Conservation (phyloP, 2,329 filamentous ascomycete species). For the Cytospora piceae region DNA sequence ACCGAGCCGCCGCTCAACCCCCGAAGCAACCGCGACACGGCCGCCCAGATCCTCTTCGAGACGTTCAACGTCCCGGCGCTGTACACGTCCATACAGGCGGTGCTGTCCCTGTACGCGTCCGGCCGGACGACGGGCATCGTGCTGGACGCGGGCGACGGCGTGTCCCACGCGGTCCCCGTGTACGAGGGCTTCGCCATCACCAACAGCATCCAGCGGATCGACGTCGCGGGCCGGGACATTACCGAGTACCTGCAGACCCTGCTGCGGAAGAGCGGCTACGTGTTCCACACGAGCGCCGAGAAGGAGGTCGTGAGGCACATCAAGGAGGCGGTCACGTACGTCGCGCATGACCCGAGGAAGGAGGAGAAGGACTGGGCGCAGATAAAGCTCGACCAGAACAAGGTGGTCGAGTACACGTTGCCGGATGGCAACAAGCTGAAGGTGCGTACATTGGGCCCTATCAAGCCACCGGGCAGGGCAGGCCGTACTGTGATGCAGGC, state of each 20-base stretch:
- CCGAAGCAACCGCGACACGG: conserved; percentile 91
- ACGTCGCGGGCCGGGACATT: conserved; percentile 93
- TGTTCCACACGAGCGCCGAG: conserved; percentile 97
- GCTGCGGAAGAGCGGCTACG: conserved; percentile 87
- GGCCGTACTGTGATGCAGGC: not conserved
- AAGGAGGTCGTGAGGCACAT: conserved; percentile 98
- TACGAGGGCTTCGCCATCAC: conserved; percentile 98
- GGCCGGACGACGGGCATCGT: conserved; percentile 96
- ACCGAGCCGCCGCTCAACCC: conserved; percentile 97
- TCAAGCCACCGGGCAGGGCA: not conserved
- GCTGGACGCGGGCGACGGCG: conserved; percentile 91
- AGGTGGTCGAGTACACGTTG: conserved; percentile 82
- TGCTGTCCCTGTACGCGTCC: conserved; percentile 93
- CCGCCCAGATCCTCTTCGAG: conserved; percentile 97
- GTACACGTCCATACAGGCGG: conserved; percentile 96
- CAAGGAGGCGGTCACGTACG: conserved; percentile 93
- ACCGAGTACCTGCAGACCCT: conserved; percentile 93
- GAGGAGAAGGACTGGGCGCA: conserved; percentile 97
- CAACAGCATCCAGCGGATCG: conserved; percentile 91
- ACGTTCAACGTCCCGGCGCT: conserved; percentile 97
- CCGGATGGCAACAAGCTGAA: conserved; percentile 94
- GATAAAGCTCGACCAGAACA: conserved; percentile 75
- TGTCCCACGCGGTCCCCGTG: conserved; percentile 95
- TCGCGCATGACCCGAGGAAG: conserved; percentile 85
- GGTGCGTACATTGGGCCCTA: conserved; percentile 49